Evolutionary conservation across 306 rosid species (phyloP).

Genomic region (Lablab purpureus): DNA sequence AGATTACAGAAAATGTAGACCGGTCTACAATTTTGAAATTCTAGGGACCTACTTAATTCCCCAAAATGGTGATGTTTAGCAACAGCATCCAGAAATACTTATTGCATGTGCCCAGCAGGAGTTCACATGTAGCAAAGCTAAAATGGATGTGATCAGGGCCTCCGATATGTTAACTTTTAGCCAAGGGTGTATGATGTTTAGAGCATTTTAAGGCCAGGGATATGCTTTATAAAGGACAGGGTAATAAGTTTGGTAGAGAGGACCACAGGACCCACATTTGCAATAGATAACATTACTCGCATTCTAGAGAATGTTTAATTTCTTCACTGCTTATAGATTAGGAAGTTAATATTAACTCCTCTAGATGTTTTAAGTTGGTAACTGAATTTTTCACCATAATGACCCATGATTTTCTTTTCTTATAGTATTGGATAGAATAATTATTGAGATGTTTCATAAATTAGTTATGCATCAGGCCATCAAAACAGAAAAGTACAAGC

Average conservation of each 20-base stretch:
- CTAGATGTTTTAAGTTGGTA: constrained; percentile 15
- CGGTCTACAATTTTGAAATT: background rate
- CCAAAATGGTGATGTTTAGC: background rate
- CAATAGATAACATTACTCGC: background rate
- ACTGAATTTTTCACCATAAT: constrained; percentile 21
- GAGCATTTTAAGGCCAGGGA: constrained; percentile 6
- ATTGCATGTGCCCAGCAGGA: constrained; percentile 7
- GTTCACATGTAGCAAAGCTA: constrained; percentile 10
- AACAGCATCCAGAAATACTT: background rate
- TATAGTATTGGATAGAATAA: background rate
- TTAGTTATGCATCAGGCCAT: constrained; percentile 8
- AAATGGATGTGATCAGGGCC: constrained; percentile 19
- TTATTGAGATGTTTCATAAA: constrained; percentile 17
- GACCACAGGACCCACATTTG: background rate
- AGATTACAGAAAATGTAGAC: background rate
- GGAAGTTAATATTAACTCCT: constrained; percentile 8
- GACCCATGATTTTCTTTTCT: background rate
- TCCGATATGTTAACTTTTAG: background rate
- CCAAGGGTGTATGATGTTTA: background rate
- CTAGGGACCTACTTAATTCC: background rate
- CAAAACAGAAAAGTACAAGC: constrained; percentile 12
- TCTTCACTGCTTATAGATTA: constrained; percentile 3
- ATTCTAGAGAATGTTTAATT: background rate
- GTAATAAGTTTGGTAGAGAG: background rate
- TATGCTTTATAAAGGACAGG: background rate